phyloP scores from a whole-genome alignment of 306 rosid genomes.

The Lablab purpureus region DNA sequence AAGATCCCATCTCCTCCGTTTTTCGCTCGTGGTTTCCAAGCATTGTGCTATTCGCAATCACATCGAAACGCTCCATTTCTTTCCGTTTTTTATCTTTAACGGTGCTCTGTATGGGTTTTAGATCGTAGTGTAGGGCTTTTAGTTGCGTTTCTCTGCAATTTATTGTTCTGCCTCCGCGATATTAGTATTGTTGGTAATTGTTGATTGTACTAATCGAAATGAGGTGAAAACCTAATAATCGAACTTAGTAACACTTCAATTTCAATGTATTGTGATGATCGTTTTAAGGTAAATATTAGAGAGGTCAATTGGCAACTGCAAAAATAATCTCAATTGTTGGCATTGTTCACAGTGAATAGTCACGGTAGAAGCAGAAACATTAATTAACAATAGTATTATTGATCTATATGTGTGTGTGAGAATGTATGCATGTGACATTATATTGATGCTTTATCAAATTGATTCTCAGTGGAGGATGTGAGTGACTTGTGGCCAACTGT shows the following conservation, averaged over 20 bases:
- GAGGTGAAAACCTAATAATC: neutral
- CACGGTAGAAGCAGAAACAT: neutral
- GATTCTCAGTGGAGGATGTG: slow-evolving; percentile 91
- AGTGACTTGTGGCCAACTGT: slow-evolving; percentile 97
- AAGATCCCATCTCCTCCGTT: slow-evolving; percentile 47
- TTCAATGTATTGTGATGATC: slow-evolving; percentile 19
- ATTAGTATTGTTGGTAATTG: neutral
- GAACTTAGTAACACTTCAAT: slow-evolving; percentile 16
- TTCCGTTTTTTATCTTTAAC: neutral
- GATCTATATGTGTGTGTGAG: slow-evolving; percentile 28
- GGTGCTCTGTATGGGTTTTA: neutral
- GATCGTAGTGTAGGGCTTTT: slow-evolving; percentile 10
- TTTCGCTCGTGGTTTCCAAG: neutral
- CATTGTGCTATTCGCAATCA: slow-evolving; percentile 29
- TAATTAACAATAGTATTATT: slow-evolving; percentile 26
- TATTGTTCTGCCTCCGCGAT: neutral
- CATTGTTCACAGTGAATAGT: neutral
- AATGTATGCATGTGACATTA: neutral
- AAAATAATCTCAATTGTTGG: slow-evolving; percentile 26
- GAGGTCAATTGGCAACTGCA: neutral
- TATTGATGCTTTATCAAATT: slow-evolving; percentile 28
- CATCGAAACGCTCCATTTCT: slow-evolving; percentile 31
- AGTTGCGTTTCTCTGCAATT: slow-evolving; percentile 26
- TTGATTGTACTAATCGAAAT: neutral
- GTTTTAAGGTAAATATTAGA: neutral